Percentiles rank a stretch among this genome's conserved stretches.
phyloP scores from a whole-genome alignment of 2,329 filamentous ascomycete genomes.

The Ophiostoma ulmi region DNA sequence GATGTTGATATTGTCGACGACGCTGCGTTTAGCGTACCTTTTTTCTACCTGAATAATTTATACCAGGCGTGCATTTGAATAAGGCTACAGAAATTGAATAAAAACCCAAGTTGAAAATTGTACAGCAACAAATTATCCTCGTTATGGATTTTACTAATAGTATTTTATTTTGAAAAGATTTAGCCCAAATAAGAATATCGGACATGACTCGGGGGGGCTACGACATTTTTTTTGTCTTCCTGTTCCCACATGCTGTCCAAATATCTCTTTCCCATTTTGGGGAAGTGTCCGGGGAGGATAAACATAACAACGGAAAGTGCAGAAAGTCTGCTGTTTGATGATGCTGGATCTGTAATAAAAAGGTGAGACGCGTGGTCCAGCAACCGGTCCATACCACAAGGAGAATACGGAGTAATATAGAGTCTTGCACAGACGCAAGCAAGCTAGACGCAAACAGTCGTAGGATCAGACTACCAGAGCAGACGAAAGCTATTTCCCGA shows the following conservation, averaged over 20 bases:
- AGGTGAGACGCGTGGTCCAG: background rate
- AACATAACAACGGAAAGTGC: background rate
- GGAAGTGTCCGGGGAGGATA: background rate
- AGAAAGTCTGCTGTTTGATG: background rate
- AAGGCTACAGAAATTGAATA: background rate
- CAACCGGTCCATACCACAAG: background rate
- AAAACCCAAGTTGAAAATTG: background rate
- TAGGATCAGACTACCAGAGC: background rate
- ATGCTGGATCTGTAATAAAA: background rate
- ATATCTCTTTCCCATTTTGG: background rate
- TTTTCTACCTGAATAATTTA: background rate
- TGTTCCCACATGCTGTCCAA: background rate
- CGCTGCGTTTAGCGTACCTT: background rate
- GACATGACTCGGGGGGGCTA: background rate
- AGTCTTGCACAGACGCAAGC: constrained; percentile 13
- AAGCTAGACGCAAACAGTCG: background rate
- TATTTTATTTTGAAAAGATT: background rate
- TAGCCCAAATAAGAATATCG: background rate
- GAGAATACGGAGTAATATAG: constrained; percentile 14
- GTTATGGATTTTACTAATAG: background rate
- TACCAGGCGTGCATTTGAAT: background rate
- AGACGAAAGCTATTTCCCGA: background rate
- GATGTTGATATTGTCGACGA: background rate
- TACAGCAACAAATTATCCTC: background rate
- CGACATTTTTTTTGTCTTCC: background rate